Conservation (phyloP, 208 protist species). For the Crithidia thermophila region DNA sequence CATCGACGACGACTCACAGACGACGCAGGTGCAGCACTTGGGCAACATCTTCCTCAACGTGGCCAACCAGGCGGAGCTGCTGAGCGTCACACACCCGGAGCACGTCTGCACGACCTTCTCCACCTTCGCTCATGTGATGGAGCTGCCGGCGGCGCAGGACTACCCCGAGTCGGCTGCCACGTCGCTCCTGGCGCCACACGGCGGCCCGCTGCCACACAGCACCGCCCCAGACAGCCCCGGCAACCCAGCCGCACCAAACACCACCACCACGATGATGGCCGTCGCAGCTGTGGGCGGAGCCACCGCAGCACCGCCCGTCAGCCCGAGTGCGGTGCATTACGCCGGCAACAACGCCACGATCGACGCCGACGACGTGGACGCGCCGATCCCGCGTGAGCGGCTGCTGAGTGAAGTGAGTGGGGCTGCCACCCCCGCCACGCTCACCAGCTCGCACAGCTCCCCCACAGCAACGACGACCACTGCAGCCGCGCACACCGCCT, state of each 20-base stretch:
- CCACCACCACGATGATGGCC: too few relatives aligned
- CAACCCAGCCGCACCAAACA: too few relatives aligned
- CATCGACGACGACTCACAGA: not conserved
- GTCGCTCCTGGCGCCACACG: not conserved
- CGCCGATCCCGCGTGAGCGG: too few relatives aligned
- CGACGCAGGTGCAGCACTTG: conserved; percentile 4
- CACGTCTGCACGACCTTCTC: conserved; percentile 20
- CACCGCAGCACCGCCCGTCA: too few relatives aligned
- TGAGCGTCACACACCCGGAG: conserved; percentile 21
- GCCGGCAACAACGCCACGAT: not conserved
- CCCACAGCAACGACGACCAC: not conserved
- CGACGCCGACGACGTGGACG: not conserved
- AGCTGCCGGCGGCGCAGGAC: conserved; percentile 19
- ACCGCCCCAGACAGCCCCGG: too few relatives aligned
- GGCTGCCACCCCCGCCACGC: not conserved
- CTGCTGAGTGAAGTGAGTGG: too few relatives aligned
- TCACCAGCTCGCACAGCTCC: not conserved
- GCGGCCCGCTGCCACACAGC: too few relatives aligned
- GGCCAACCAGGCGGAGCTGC: conserved; percentile 24
- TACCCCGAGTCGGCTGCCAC: not conserved
- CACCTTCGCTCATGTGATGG: conserved; percentile 11
- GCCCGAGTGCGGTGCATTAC: too few relatives aligned
- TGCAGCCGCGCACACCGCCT: not conserved
- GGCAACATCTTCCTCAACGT: conserved; percentile 30
- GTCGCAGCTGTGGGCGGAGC: too few relatives aligned